Conservation (phyloP, 352 stramenopile species). For the Phytopythium boreale region DNA sequence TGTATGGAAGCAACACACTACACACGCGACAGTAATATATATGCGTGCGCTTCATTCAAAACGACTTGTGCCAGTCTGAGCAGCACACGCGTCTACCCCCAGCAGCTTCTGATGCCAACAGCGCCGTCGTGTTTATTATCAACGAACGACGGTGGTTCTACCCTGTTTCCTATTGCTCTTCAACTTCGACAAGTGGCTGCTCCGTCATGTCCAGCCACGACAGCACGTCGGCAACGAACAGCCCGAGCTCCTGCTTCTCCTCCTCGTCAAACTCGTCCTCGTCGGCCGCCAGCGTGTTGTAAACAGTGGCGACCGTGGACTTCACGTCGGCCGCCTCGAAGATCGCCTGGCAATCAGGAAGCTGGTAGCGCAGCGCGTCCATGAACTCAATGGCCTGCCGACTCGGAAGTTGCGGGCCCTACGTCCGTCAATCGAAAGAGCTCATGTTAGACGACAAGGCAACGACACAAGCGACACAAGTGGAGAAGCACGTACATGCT, state of each 20-base stretch:
- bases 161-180: neutral
- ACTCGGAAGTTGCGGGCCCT: constrained; percentile 36
- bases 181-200: neutral
- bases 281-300: constrained; percentile 18
- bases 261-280: constrained; percentile 43
- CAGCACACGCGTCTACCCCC: too few relatives aligned
- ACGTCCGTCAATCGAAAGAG: neutral
- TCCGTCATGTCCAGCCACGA: constrained; percentile 8
- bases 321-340: constrained; percentile 41
- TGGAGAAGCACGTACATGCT: constrained; percentile 29
- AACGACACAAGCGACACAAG: neutral
- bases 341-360: constrained; percentile 45
- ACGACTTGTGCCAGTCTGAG: neutral
- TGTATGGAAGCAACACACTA: neutral
- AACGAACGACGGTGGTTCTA: neutral
- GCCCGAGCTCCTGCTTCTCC: constrained; percentile 47
- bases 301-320: constrained; percentile 29
- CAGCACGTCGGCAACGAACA: constrained; percentile 39
- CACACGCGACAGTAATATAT: constrained; percentile 3
- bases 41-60: constrained; percentile 1
- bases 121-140: neutral
- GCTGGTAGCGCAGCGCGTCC: constrained; percentile 55
- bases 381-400: constrained; percentile 55
- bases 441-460: constrained; percentile 4
- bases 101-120: neutral